These are phyloP conservation scores for Nemania diffusa DNA, from an alignment of 2,329 filamentous ascomycete species.

Conservation along the genomic window DNA sequence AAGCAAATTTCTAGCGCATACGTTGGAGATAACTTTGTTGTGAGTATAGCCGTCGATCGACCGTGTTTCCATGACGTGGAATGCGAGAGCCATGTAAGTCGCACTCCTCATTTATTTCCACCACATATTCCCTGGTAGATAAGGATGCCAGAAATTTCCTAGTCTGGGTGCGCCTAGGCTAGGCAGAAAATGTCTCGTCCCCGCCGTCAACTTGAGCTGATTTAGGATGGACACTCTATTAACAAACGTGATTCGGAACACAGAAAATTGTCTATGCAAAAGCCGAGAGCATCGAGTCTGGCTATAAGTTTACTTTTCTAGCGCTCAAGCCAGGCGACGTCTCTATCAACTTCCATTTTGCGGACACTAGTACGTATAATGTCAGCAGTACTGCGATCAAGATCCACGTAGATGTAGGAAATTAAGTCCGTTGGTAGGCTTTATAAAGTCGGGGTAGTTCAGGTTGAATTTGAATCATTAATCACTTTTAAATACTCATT, in stretches of 20 bases:
- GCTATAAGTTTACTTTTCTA: not conserved
- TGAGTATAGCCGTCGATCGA: not conserved
- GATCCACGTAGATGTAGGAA: not conserved
- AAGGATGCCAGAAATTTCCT: not conserved
- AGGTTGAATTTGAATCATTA: too few relatives aligned
- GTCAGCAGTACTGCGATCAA: not conserved
- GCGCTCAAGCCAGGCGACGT: not conserved
- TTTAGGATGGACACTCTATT: not conserved
- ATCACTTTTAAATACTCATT: too few relatives aligned
- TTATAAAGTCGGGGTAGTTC: not conserved
- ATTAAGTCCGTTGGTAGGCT: not conserved
- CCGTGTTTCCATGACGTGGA: not conserved
- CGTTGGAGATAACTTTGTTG: not conserved
- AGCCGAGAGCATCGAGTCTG: not conserved
- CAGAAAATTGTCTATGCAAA: not conserved
- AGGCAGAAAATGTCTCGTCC: too few relatives aligned
- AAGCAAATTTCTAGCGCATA: not conserved
- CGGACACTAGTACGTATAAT: not conserved
- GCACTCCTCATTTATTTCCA: not conserved
- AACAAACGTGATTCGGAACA: not conserved
- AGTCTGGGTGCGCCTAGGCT: too few relatives aligned
- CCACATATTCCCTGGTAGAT: not conserved
- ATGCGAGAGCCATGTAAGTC: not conserved
- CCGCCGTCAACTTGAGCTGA: not conserved
- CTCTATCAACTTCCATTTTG: not conserved